Percentiles rank a stretch among this genome's conserved stretches.
phyloP scores from a whole-genome alignment of 345 rosid species.

The Arabidopsis thaliana region TAIR10.1 NC_003074.8:4648501-4649000 shows the following conservation, averaged over 20 bases:
- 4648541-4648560: constrained; percentile 14
- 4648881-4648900: neutral
- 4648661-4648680: constrained; percentile 49
- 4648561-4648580: constrained; percentile 8
- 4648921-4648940: constrained; percentile 2
- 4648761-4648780: constrained; percentile 54
- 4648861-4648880: neutral
- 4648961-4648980: constrained; percentile 49
- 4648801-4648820: constrained; percentile 58
- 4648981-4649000: constrained; percentile 63
- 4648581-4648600: constrained; percentile 5
- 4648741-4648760: constrained; percentile 48
- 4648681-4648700: constrained; percentile 46
- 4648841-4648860: constrained; percentile 48
- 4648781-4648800: constrained; percentile 48
- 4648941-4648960: constrained; percentile 52
- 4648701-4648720: constrained; percentile 45
- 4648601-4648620: neutral
- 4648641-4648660: constrained; percentile 27
- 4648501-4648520: neutral
- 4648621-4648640: constrained; percentile 38
- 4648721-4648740: constrained; percentile 49
- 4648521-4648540: neutral
- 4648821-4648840: constrained; percentile 52
- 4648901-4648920: neutral